Percentiles rank a stretch among this genome's conserved stretches.
These are phyloP conservation scores for Jamesozyma gamospora DNA, from an alignment of 805 yeast species.

Conservation along the genomic window DNA sequence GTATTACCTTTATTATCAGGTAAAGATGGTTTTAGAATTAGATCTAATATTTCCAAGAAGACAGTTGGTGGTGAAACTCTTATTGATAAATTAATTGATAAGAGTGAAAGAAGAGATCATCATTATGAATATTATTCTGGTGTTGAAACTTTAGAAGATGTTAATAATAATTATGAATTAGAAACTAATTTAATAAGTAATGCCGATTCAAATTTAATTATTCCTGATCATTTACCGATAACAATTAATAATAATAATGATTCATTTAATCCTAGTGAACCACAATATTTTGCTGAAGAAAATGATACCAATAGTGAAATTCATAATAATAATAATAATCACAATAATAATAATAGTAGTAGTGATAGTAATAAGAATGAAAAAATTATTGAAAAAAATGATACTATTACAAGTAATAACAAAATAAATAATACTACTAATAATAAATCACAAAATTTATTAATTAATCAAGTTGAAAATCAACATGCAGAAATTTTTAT, in stretches of 20 bases:
- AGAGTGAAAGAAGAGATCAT: conserved; percentile 80
- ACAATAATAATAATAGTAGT: neutral
- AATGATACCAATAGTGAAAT: neutral
- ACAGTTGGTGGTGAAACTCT: conserved; percentile 33
- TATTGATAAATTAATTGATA: conserved; percentile 71
- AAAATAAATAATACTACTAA: neutral
- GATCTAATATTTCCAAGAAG: conserved; percentile 44
- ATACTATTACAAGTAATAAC: neutral
- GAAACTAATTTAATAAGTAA: conserved; percentile 18
- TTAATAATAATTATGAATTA: conserved; percentile 34
- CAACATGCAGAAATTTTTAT: conserved; percentile 80
- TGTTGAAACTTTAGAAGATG: conserved; percentile 48
- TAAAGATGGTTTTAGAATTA: conserved; percentile 62
- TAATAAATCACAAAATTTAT: neutral
- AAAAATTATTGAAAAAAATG: neutral
- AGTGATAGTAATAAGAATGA: neutral
- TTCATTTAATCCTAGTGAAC: conserved; percentile 86
- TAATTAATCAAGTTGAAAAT: conserved; percentile 9
- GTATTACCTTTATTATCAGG: conserved; percentile 83
- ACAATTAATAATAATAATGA: conserved; percentile 30
- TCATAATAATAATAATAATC: neutral
- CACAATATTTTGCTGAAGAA: conserved; percentile 67
- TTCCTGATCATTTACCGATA: conserved; percentile 23
- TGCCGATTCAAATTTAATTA: conserved; percentile 11
- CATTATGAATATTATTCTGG: conserved; percentile 87